Percentiles rank a stretch among this genome's conserved stretches.
phyloP scores from a whole-genome alignment of 2,329 filamentous ascomycete genomes.

The Hypoxylon sp. region DNA sequence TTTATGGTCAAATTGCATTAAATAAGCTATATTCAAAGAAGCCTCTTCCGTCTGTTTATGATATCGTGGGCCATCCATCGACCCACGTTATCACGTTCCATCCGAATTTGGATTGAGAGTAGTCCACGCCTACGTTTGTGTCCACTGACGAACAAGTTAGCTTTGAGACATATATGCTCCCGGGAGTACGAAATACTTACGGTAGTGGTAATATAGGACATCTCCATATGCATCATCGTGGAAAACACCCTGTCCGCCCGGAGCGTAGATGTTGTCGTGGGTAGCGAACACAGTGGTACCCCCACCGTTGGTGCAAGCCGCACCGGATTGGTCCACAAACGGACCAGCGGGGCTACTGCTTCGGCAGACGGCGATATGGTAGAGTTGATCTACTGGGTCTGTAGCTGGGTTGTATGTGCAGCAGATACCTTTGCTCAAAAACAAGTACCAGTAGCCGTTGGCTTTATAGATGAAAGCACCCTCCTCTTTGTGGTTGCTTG shows the following conservation, averaged over 20 bases:
- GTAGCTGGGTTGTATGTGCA: constrained; percentile 61
- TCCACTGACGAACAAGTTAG: constrained; percentile 48
- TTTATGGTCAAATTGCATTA: not conserved
- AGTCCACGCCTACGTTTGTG: constrained; percentile 58
- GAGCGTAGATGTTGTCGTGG: constrained; percentile 67
- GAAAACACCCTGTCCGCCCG: constrained; percentile 69
- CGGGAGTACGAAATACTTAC: constrained; percentile 34
- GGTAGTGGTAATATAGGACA: constrained; percentile 70
- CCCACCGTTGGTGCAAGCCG: constrained; percentile 61
- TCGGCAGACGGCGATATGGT: constrained; percentile 69
- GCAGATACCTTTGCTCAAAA: constrained; percentile 67
- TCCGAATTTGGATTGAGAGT: constrained; percentile 54
- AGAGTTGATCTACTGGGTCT: constrained; percentile 65
- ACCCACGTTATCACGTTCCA: constrained; percentile 54
- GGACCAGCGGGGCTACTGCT: constrained; percentile 57
- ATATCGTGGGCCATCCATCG: constrained; percentile 53
- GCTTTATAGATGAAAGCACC: constrained; percentile 62
- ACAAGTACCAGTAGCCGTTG: constrained; percentile 67
- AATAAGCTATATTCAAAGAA: too few species aligned
- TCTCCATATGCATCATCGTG: constrained; percentile 58
- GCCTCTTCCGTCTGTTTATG: too few species aligned
- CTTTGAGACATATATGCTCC: not conserved
- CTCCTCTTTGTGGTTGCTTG: constrained; percentile 60
- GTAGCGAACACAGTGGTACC: constrained; percentile 66
- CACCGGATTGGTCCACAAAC: constrained; percentile 64